Percentiles rank a stretch among this genome's conserved stretches.
Conservation (phyloP, 2,329 filamentous ascomycete genomes). For the Diaporthe sp. region DNA sequence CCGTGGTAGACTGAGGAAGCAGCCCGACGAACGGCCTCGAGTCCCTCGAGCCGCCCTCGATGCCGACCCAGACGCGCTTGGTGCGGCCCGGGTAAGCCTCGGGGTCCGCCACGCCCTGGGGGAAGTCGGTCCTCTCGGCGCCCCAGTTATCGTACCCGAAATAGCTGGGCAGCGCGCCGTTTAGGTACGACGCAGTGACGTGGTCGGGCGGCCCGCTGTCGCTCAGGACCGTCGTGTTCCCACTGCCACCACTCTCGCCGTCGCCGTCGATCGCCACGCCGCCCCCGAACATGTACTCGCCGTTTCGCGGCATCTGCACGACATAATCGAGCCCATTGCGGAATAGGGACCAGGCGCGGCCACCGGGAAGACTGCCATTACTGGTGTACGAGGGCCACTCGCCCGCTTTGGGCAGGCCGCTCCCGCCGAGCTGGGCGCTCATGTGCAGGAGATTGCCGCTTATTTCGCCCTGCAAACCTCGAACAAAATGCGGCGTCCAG, state of each 20-base stretch:
- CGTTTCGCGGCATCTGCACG: neutral
- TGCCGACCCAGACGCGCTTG: constrained; percentile 2
- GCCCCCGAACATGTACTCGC: constrained; percentile 10
- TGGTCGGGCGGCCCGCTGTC: neutral
- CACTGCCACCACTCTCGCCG: neutral
- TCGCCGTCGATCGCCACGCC: neutral
- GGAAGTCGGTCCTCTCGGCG: neutral
- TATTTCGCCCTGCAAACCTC: neutral
- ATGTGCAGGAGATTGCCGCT: constrained; percentile 1
- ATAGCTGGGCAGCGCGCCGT: neutral
- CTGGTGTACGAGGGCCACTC: neutral
- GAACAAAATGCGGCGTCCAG: constrained; percentile 59
- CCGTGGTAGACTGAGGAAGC: neutral
- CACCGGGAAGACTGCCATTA: neutral
- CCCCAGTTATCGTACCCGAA: neutral
- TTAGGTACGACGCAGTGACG: constrained; percentile 4
- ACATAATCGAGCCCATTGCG: neutral
- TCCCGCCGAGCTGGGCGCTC: neutral
- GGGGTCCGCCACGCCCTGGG: neutral
- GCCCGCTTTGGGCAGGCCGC: constrained; percentile 2
- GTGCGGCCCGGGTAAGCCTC: neutral
- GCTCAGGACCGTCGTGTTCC: neutral
- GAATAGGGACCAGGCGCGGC: constrained; percentile 1
- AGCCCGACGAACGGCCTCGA: neutral
- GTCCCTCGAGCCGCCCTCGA: constrained; percentile 2